A percentile compares a stretch with the other conserved stretches of the same genome.
phyloP scores from a whole-genome alignment of 2,329 filamentous ascomycete genomes.

The Ophiostoma tasmaniense region DNA sequence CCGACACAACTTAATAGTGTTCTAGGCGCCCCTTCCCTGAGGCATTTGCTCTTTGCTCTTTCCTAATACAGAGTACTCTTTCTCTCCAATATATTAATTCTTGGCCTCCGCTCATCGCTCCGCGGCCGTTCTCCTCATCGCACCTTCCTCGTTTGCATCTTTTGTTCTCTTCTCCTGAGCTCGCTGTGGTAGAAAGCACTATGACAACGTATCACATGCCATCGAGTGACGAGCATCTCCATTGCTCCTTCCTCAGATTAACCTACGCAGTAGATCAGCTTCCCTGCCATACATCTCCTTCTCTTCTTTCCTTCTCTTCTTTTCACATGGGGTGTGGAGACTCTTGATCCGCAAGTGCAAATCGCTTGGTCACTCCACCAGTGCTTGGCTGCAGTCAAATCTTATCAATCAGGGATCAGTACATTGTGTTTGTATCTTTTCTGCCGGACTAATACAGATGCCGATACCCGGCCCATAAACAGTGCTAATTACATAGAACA shows the following conservation, averaged over 20 bases:
- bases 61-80: not conserved
- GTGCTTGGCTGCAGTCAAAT: slow-evolving; percentile 13
- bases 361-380: not conserved
- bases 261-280: not conserved
- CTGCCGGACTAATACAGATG: not conserved
- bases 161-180: not conserved
- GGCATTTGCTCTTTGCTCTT: not conserved
- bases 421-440: not conserved
- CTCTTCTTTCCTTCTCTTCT: not conserved
- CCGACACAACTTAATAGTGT: not conserved
- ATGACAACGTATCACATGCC: not conserved
- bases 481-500: not conserved
- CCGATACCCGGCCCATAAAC: not conserved
- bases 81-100: not conserved
- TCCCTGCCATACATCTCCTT: not conserved
- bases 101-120: not conserved
- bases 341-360: not conserved
- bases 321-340: slow-evolving; percentile 1
- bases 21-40: not conserved
- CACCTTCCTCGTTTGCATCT: not conserved
- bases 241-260: not conserved
- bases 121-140: not conserved
- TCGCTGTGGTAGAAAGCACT: not conserved
- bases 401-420: slow-evolving; percentile 19
- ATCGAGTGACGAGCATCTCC: not conserved